A percentile compares a stretch with the other conserved stretches of the same genome.
phyloP scores from a whole-genome alignment of 441 rosid genomes.

The Arabidopsis hybrid region DNA sequence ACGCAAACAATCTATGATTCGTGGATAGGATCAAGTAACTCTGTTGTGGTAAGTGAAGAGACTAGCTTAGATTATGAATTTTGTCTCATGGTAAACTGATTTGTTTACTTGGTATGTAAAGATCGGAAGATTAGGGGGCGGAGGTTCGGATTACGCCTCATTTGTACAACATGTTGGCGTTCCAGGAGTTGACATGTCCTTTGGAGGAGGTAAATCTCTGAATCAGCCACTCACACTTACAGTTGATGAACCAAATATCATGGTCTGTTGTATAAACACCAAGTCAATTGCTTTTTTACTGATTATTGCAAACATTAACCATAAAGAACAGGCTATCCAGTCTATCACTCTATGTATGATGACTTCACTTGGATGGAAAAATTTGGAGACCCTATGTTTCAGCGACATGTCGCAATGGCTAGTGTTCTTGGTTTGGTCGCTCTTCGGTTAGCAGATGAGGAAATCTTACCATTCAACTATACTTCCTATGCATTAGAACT shows the following conservation, averaged over 20 bases:
- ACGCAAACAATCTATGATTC: slow-evolving; percentile 71
- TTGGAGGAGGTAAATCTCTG: slow-evolving; percentile 61
- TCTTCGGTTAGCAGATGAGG: slow-evolving; percentile 81
- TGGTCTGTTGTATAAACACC: background rate
- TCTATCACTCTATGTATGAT: slow-evolving; percentile 89
- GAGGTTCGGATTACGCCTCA: slow-evolving; percentile 83
- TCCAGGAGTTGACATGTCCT: slow-evolving; percentile 65
- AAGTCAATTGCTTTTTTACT: background rate
- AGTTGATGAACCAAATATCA: slow-evolving; percentile 2
- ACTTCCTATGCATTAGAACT: slow-evolving; percentile 72
- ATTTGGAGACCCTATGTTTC: slow-evolving; percentile 82
- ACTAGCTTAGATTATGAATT: slow-evolving; percentile 5
- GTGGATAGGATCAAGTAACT: slow-evolving; percentile 57
- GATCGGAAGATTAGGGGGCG: slow-evolving; percentile 76
- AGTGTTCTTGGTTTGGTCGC: slow-evolving; percentile 82
- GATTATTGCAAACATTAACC: slow-evolving; percentile 14
- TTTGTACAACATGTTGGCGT: slow-evolving; percentile 86
- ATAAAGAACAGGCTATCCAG: slow-evolving; percentile 69
- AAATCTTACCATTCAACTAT: slow-evolving; percentile 79
- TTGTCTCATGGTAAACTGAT: slow-evolving; percentile 15
- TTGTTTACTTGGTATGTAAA: slow-evolving; percentile 43
- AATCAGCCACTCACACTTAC: background rate
- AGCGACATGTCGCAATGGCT: slow-evolving; percentile 79
- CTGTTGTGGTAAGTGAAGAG: slow-evolving; percentile 57
- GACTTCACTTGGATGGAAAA: slow-evolving; percentile 86